Evolutionary conservation across 2,329 filamentous ascomycete species (phyloP), one percentile per base, ranked within the genome.

Genomic region (Colletotrichum siamense): DNA sequence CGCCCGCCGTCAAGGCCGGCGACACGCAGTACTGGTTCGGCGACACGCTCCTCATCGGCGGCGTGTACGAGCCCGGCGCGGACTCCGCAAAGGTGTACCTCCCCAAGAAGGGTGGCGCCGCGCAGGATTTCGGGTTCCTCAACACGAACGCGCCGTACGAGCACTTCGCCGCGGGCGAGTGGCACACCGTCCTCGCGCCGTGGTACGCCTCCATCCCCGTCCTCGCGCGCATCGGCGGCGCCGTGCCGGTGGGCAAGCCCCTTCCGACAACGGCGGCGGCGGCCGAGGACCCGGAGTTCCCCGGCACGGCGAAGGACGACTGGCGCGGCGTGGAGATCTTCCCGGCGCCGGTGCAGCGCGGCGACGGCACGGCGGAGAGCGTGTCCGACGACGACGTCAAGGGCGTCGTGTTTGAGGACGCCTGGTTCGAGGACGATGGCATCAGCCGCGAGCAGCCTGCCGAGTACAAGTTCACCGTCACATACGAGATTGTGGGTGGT

Each of bases 1-100:
- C 85, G 3, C 87, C 87, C 64, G 80, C 86, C 1, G 84, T 95
- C 5, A 92, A 90, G 71, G 87, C 90, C 34, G 93, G 93, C 9
- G 94, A 95, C 79, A 90, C 90, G 6, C 93, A 95, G 81, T 95
- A 93, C 85, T 95, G 93, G 93, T 89, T 95, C 28, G 94, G 94
- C 13, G 92, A 94, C 71, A 87, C 89, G 0, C 84, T 95, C 10
- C 86, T 95, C 1, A 85, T 95, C 9, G 92, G 92, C 3, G 93
- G 93, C 6, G 92, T 95, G 0, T 95, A 93, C 79, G 89, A 93
- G 79, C 85, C 92, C 0, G 92, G 91, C 6, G 86, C 87, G 3
- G 87, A 83, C 26, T 87, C 84, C 13, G 91, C 90, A 0, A 88
- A 85, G 13, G 84, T 95, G 10, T 95, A 95, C 79, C 88, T 95